phyloP scores from a whole-genome alignment of 805 yeast genomes.

The Teunomyces aglyptinius region DNA sequence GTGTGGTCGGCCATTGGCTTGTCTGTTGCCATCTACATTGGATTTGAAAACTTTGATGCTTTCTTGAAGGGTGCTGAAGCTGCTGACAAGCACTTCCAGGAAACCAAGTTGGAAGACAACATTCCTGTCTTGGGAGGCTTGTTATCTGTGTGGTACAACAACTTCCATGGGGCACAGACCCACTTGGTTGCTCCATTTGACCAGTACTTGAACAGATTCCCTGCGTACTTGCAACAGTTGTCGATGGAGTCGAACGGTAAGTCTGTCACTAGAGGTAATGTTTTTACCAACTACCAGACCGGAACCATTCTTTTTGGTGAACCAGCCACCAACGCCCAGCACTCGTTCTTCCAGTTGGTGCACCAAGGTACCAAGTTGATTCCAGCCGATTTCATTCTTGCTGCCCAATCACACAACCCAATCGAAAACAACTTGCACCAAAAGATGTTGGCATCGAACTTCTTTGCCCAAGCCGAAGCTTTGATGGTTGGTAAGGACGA shows the following conservation, averaged over 20 bases:
- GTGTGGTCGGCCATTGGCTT: conserved; percentile 99
- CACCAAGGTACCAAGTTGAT: conserved; percentile 98
- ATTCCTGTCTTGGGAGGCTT: conserved; percentile 93
- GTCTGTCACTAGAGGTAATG: conserved; percentile 90
- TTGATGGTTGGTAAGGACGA: conserved; percentile 93
- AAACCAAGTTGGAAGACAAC: conserved; percentile 84
- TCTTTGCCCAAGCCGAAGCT: conserved; percentile 98
- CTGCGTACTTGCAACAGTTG: conserved; percentile 97
- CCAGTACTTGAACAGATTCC: conserved; percentile 98
- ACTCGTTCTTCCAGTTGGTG: conserved; percentile 98
- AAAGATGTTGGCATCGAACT: conserved; percentile 97
- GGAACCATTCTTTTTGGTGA: conserved; percentile 97
- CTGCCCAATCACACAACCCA: conserved; percentile 98
- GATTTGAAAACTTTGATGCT: conserved; percentile 87
- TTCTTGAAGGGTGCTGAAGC: conserved; percentile 98
- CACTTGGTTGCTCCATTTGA: conserved; percentile 98
- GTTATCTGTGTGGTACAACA: conserved; percentile 96
- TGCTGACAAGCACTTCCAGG: conserved; percentile 84
- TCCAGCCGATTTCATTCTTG: conserved; percentile 94
- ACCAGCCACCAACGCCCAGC: conserved; percentile 99
- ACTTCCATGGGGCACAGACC: conserved; percentile 97
- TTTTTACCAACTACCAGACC: conserved; percentile 90
- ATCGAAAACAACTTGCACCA: conserved; percentile 92
- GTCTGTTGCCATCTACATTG: conserved; percentile 91
- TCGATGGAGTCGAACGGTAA: conserved; percentile 99